phyloP scores from a whole-genome alignment of 108 stramenopile species.

The Cyclostephanos invisitatus region DNA sequence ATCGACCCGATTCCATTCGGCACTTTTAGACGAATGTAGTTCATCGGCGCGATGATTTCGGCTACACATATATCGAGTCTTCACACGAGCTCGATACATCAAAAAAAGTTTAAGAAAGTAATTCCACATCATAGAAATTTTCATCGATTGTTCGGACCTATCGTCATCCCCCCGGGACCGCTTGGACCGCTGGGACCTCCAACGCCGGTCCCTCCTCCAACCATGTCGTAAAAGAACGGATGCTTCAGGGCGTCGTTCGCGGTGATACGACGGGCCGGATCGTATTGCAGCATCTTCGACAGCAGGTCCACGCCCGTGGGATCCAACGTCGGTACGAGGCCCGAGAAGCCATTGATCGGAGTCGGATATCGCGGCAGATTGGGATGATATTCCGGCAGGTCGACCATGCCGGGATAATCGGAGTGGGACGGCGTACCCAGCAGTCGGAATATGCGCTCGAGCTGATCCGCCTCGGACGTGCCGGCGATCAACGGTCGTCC shows the following conservation, averaged over 20 bases:
- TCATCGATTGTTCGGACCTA: neutral
- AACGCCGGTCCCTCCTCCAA: constrained; percentile 9
- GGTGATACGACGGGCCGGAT: constrained; percentile 89
- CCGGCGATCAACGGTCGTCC: constrained; percentile 89
- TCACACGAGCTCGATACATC: no score
- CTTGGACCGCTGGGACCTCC: neutral
- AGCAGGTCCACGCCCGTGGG: constrained; percentile 85
- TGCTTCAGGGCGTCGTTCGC: constrained; percentile 94
- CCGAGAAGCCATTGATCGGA: constrained; percentile 77
- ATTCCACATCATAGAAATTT: no score
- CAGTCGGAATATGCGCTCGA: constrained; percentile 90
- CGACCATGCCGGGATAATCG: constrained; percentile 90
- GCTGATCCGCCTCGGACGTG: constrained; percentile 88
- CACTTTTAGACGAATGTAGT: no score
- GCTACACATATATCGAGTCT: no score
- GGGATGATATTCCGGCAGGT: constrained; percentile 91
- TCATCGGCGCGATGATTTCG: no score
- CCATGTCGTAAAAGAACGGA: constrained; percentile 86
- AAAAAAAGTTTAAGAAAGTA: no score
- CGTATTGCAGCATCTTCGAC: constrained; percentile 88
- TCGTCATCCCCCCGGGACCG: neutral
- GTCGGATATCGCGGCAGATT: constrained; percentile 83
- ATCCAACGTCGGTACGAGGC: constrained; percentile 86
- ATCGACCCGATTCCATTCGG: no score
- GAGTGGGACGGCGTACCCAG: constrained; percentile 80